Base-by-base conservation (phyloP, 139 green algal species). In the Parachlorella kessleri region DNA sequence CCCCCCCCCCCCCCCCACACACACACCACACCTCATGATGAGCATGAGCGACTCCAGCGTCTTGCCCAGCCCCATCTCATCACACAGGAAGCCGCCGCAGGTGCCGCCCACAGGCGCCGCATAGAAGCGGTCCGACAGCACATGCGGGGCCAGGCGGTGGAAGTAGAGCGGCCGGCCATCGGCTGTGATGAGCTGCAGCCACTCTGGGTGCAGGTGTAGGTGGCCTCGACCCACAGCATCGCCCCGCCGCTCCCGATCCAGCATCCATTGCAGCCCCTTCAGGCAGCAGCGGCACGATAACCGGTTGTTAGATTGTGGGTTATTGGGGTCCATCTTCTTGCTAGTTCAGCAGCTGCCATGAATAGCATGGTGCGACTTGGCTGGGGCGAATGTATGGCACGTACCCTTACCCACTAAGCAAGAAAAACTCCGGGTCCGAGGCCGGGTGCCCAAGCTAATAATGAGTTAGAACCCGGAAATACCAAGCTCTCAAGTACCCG, bases 181-280 rank as follows among this genome's bases (percentile, higher is more conserved):
- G 8, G 76, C 32, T 0, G 79, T 83, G 32, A 78, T n/a, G 24
- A 93, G 77, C 83, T 93, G 89, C 73, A 88, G 66, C 87, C 87
- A 93, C 18, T 42, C 42, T 0, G 89, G 89, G 84, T 93, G 85
- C 66, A 93, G 75, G 41, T 76, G 76, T 68, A 88, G 70, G 32
- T 80, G 73, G 5, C 85, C 85, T 2, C 84, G 78, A 8, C 83
- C 85, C 30, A 82, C 21, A 1, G 87, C 87, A 75, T 91, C 85
- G 26, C 89, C 85, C 28, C 76, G 73, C 37, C 48, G 40, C 78
- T 93, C 89, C 2, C 89, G 82, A 7, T 76, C 68, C 54, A 92
- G 63, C 88, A 92, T 92, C 89, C 89, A 93, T 38, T 83, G 66
- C 71, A 93, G 81, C 14, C 85, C 89, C 59, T 86, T 77, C 18